Base-by-base conservation (phyloP, 1,284 basidiomycete genomes). In the Rhizopogon parksii region DNA sequence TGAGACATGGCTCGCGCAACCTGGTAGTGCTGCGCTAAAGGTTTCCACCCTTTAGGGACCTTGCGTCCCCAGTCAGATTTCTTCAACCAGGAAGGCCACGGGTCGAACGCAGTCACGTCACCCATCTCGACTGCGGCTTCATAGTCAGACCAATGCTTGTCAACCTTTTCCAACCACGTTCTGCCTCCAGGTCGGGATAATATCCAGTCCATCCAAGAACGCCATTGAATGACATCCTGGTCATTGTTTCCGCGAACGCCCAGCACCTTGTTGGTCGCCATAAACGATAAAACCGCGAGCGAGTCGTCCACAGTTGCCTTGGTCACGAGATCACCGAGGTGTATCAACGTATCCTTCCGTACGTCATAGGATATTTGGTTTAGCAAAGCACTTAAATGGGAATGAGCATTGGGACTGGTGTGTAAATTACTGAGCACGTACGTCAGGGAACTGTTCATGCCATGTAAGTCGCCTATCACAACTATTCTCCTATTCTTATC, bases 181-280 rank as follows among this genome's bases (percentile, higher is more conserved):
- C 52, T 62, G 4, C 78, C 83, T 11, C 74, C 78, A 0, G 69
- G 66, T 6, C 76, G 63, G 11, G 67, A 60, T 4, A 57, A 52
- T 4, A 80, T 75, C 85, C 86, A 89, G 27, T 79, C 75, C 52
- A 89, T 77, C 91, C 91, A 96, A 2, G 76, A 73, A 35, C 83
- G 77, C 91, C 92, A 95, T 67, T 92, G 86, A 36, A 95, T 76
- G 45, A 93, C 80, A 56, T 78, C 77, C 61, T 95, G 90, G 69
- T 96, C 93, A 61, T 95, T 90, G 63, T 96, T 96, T 0, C 93
- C 93, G 37, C 93, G 80, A 4, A 95, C 89, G 14, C 89, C 91
- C 25, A 73, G 74, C 30, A 85, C 71, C 50, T 81, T 76, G 60
- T 84, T 66, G 8, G 68, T 60, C 2, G 81, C 68, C 74, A 93